These are phyloP conservation scores for Marsdenia floribunda DNA, from an alignment of 257 asterid species.

Conservation along the genomic window DNA sequence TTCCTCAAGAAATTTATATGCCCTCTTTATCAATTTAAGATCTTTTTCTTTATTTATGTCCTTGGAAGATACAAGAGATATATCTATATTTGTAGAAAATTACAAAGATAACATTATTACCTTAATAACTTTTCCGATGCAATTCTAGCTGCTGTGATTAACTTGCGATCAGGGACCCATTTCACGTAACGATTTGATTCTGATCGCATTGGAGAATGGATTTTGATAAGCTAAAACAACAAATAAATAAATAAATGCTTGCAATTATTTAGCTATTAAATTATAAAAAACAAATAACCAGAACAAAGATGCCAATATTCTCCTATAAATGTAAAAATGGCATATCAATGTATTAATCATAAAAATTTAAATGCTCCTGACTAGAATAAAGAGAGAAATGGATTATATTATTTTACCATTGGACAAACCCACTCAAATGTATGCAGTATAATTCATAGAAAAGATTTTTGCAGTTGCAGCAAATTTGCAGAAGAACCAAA, in stretches of 20 bases:
- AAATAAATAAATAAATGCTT: slow-evolving; percentile 9
- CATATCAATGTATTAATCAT: neutral
- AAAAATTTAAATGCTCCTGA: neutral
- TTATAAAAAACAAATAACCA: neutral
- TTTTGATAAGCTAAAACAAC: slow-evolving; percentile 62
- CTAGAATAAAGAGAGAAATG: neutral
- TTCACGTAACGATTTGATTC: slow-evolving; percentile 76
- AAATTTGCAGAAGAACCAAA: neutral
- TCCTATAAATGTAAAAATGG: neutral
- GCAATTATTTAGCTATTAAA: neutral
- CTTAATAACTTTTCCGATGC: slow-evolving; percentile 76
- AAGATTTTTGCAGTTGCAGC: neutral
- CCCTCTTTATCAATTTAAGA: neutral
- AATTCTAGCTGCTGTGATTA: slow-evolving; percentile 64
- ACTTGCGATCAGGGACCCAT: slow-evolving; percentile 64
- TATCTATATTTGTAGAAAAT: neutral
- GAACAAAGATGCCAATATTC: neutral
- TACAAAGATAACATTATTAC: slow-evolving; percentile 27
- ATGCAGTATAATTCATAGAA: neutral
- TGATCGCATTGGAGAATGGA: slow-evolving; percentile 93
- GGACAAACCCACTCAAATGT: neutral
- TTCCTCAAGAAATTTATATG: neutral
- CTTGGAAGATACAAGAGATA: neutral
- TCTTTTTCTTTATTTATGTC: neutral
- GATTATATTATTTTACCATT: neutral